phyloP scores from a whole-genome alignment of 2,329 filamentous ascomycete genomes.

The Clonostachys rosea region DNA sequence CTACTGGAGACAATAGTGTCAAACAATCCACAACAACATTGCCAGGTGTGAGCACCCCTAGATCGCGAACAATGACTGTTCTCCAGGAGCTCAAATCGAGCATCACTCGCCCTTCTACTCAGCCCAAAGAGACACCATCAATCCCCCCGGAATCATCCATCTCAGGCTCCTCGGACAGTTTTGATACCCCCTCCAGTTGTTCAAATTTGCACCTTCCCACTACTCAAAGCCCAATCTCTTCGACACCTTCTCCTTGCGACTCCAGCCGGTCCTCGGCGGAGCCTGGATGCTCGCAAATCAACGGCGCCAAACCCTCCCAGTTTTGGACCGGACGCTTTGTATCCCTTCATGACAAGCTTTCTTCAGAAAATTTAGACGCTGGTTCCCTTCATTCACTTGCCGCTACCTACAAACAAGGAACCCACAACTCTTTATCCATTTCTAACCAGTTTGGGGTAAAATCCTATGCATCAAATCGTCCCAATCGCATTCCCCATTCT shows the following conservation, averaged over 20 bases:
- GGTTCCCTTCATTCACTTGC: not conserved
- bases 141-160: slow-evolving; percentile 2
- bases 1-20: slow-evolving; percentile 1
- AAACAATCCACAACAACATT: not conserved
- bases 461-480: not conserved
- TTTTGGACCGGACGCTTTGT: slow-evolving; percentile 63
- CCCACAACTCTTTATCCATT: not conserved
- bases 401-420: not conserved
- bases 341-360: slow-evolving; percentile 44
- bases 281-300: slow-evolving; percentile 22
- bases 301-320: slow-evolving; percentile 35
- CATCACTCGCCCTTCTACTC: slow-evolving; percentile 27
- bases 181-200: slow-evolving; percentile 8
- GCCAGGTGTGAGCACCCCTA: slow-evolving; percentile 21
- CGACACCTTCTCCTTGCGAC: not conserved
- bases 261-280: slow-evolving; percentile 6
- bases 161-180: slow-evolving; percentile 9
- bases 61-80: slow-evolving; percentile 37
- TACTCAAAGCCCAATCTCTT: not conserved
- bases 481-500: slow-evolving; percentile 17
- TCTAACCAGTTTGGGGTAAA: not conserved
- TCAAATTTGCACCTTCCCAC: slow-evolving; percentile 5
- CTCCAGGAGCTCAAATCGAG: slow-evolving; percentile 39
- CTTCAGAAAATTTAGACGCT: slow-evolving; percentile 10
- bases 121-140: slow-evolving; percentile 2